Percentiles rank a stretch among this genome's conserved stretches.
Evolutionary conservation across 1,284 basidiomycete species (phyloP).

Genomic region (Rhizoctonia solani): DNA sequence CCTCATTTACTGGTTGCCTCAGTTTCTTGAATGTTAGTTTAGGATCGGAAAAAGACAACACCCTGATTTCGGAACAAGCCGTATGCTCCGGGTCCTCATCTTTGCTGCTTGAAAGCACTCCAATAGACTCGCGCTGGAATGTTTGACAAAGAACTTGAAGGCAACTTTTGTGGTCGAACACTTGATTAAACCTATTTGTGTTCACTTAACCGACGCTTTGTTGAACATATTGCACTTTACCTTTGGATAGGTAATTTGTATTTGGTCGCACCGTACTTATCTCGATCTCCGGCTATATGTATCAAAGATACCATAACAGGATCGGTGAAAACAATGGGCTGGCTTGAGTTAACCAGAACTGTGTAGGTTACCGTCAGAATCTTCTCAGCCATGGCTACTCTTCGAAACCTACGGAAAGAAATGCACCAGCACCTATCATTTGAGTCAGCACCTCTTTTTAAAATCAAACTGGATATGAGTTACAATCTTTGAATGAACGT

Average conservation of each 20-base stretch:
- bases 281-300: too few species aligned
- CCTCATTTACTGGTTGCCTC: too few species aligned
- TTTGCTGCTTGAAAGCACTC: background rate
- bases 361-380: background rate
- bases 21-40: too few species aligned
- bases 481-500: constrained; percentile 4
- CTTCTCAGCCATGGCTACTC: too few species aligned
- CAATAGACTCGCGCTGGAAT: background rate
- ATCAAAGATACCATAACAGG: too few species aligned
- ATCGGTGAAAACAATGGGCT: background rate
- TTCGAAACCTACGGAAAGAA: background rate
- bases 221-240: background rate
- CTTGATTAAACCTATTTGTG: background rate
- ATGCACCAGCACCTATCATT: constrained; percentile 13
- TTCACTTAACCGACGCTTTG: background rate
- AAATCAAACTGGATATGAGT: background rate
- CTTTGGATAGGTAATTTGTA: background rate
- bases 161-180: background rate
- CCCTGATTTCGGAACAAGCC: background rate
- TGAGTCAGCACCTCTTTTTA: background rate
- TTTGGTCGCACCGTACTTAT: too few species aligned
- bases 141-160: constrained; percentile 1
- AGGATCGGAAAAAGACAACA: background rate
- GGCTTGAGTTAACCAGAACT: background rate
- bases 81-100: background rate